A percentile compares a stretch with the other conserved stretches of the same genome.
Evolutionary conservation across 1,139 yeast genomes (phyloP).

Genomic region (Scheffersomyces lignicola): DNA sequence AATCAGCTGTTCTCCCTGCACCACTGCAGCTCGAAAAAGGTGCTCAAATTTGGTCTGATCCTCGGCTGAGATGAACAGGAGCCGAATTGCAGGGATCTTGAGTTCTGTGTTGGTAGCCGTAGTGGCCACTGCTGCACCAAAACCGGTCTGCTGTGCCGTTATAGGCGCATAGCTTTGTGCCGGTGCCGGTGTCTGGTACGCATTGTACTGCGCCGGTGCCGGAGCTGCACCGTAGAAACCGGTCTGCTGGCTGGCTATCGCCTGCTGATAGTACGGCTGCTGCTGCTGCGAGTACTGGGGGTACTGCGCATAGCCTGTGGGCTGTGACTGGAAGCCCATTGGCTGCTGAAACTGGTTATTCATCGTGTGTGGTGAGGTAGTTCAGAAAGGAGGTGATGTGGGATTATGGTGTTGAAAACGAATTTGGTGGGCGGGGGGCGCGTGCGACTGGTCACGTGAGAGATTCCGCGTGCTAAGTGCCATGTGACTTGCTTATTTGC

Average conservation of each 20-base stretch:
- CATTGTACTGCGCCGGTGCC: constrained; percentile 25
- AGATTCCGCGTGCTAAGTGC: too few species aligned
- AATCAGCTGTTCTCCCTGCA: constrained; percentile 75
- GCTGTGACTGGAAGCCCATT: constrained; percentile 33
- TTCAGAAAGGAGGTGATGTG: too few species aligned
- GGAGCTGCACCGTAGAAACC: constrained; percentile 19
- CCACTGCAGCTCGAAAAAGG: constrained; percentile 74
- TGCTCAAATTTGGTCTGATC: constrained; percentile 87
- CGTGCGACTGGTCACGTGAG: too few species aligned
- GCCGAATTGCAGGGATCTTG: constrained; percentile 66
- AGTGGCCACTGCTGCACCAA: constrained; percentile 23
- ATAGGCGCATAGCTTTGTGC: constrained; percentile 18
- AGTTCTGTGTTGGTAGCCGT: constrained; percentile 37
- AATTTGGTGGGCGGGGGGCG: too few species aligned
- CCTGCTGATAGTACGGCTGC: constrained; percentile 13
- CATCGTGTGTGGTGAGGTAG: too few species aligned
- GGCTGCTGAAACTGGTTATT: constrained; percentile 44
- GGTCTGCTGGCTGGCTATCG: constrained; percentile 16
- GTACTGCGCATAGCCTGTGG: constrained; percentile 25
- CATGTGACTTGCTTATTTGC: too few species aligned
- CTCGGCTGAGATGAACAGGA: constrained; percentile 79
- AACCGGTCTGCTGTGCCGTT: constrained; percentile 36
- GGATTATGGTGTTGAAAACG: too few species aligned
- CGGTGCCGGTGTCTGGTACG: constrained; percentile 30
- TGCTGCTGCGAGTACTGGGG: constrained; percentile 21